Conservation (phyloP, 1,284 basidiomycete genomes). For the Naganishia cerealis region DNA sequence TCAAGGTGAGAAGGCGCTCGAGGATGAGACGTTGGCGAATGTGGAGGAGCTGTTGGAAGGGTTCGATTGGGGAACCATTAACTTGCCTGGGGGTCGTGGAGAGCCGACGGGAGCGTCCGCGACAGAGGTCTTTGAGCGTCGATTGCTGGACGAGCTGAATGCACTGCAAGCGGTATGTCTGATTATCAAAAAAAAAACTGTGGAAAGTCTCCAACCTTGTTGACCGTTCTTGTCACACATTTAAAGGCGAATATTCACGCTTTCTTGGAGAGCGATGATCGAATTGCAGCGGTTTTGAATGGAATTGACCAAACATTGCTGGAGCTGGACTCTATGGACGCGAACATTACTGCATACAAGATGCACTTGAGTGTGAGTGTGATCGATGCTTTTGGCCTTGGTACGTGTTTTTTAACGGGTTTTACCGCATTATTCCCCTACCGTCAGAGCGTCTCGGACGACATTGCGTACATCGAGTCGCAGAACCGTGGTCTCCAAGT, state of each 20-base stretch:
- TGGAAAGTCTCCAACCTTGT: neutral
- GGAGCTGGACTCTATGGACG: conserved; percentile 83
- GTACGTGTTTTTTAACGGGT: neutral
- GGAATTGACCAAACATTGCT: conserved; percentile 81
- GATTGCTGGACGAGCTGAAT: conserved; percentile 79
- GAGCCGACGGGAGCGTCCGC: conserved; percentile 55
- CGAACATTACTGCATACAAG: conserved; percentile 82
- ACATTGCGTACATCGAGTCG: conserved; percentile 92
- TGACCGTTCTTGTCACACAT: neutral
- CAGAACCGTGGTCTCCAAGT: conserved; percentile 97
- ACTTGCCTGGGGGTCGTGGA: conserved; percentile 28
- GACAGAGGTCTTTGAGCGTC: conserved; percentile 83
- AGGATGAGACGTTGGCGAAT: conserved; percentile 77
- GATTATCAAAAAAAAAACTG: conserved; percentile 11
- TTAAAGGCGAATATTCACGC: conserved; percentile 90
- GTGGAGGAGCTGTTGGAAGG: conserved; percentile 99
- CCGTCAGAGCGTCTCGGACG: conserved; percentile 80
- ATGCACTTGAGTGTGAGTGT: conserved; percentile 81
- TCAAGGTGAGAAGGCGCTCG: conserved; percentile 65
- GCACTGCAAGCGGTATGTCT: conserved; percentile 80
- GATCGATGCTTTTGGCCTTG: neutral
- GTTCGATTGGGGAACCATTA: conserved; percentile 72
- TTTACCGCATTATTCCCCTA: conserved; percentile 21
- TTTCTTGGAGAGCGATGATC: conserved; percentile 84
- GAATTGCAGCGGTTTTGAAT: conserved; percentile 80